These are phyloP conservation scores for Physcia stellaris DNA, from an alignment of 495 filamentous ascomycete genomes.

Conservation along the genomic window DNA sequence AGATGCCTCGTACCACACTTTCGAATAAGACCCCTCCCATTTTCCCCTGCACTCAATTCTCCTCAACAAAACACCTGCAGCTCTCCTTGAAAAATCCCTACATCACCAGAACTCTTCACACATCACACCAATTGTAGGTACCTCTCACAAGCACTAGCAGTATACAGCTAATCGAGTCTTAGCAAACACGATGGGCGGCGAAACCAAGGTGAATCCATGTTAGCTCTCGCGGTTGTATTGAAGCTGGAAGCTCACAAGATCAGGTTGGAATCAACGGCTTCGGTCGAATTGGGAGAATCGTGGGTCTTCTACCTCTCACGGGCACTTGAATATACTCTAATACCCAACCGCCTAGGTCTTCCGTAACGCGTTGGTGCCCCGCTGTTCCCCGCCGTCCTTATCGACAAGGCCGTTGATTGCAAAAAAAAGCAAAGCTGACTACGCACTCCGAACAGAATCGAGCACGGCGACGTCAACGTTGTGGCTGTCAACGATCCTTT, in stretches of 20 bases:
- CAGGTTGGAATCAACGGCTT: conserved; percentile 98
- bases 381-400: conserved; percentile 8
- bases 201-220: no score
- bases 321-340: conserved; percentile 20
- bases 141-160: no score
- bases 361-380: conserved; percentile 58
- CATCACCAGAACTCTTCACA: no score
- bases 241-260: neutral
- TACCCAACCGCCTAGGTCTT: conserved; percentile 37
- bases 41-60: no score
- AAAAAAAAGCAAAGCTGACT: conserved; percentile 11
- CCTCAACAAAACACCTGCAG: no score
- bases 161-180: no score
- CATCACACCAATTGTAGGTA: no score
- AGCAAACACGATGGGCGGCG: no score
- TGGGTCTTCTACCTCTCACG: conserved; percentile 30
- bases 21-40: no score
- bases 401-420: conserved; percentile 6
- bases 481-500: conserved; percentile 99
- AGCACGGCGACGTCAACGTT: conserved; percentile 72
- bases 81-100: no score
- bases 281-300: conserved; percentile 97
- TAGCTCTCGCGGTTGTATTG: no score
- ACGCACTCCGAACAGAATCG: conserved; percentile 47
- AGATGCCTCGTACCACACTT: no score